Conservation (phyloP, 2,329 filamentous ascomycete species). For the Tolypocladium tropicale region DNA sequence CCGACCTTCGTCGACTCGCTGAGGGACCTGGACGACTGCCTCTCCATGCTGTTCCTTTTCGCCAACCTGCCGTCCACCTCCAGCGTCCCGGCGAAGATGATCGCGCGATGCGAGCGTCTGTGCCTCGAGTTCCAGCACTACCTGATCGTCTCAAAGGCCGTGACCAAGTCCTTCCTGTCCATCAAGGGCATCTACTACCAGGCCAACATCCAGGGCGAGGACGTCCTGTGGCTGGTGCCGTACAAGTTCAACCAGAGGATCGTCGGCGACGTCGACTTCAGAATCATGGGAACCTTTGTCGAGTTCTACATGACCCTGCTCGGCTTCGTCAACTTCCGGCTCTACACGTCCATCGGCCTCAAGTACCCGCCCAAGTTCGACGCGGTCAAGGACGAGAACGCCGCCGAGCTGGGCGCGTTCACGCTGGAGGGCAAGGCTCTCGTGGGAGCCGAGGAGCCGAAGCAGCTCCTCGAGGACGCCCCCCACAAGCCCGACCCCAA, state of each 20-base stretch:
- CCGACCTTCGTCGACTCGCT: slow-evolving; percentile 93
- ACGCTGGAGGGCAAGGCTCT: slow-evolving; percentile 68
- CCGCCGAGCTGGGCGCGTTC: slow-evolving; percentile 84
- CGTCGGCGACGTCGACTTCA: slow-evolving; percentile 89
- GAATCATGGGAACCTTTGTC: slow-evolving; percentile 98
- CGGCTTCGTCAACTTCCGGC: slow-evolving; percentile 89
- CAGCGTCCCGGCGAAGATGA: slow-evolving; percentile 87
- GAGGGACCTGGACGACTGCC: slow-evolving; percentile 88
- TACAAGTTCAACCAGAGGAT: slow-evolving; percentile 97
- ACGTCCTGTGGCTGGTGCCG: slow-evolving; percentile 92
- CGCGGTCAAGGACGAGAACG: slow-evolving; percentile 72
- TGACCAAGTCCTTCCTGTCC: slow-evolving; percentile 92
- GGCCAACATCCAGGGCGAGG: slow-evolving; percentile 92
- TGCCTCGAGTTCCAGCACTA: slow-evolving; percentile 98
- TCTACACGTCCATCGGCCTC: slow-evolving; percentile 84
- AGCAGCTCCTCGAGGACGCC: slow-evolving; percentile 37
- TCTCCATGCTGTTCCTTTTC: slow-evolving; percentile 96
- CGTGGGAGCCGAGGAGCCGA: slow-evolving; percentile 41
- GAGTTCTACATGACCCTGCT: slow-evolving; percentile 97
- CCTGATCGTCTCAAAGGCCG: slow-evolving; percentile 79
- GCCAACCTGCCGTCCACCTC: slow-evolving; percentile 88
- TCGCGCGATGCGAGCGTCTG: slow-evolving; percentile 85
- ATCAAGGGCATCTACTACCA: slow-evolving; percentile 99
- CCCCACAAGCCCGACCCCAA: slow-evolving; percentile 47
- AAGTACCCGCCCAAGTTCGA: slow-evolving; percentile 97